Base-by-base conservation (phyloP, 108 stramenopile species). In the Discostella pseudostelligera region DNA sequence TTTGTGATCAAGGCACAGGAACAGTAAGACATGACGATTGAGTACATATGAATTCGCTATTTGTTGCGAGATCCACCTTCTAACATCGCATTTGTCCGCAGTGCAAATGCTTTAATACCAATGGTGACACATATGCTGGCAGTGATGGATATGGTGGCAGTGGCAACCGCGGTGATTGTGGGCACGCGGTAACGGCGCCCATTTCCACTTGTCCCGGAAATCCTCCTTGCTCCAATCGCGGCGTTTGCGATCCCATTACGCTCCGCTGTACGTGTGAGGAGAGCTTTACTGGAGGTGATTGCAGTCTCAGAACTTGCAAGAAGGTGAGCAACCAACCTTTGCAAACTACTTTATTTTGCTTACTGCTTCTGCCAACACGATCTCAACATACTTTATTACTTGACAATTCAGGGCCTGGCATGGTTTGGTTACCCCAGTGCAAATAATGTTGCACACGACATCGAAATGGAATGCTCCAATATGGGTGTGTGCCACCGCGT, bases 201-300 rank as follows among this genome's bases (percentile, higher is more conserved):
- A 63, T 74, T 14, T 51, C 48, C 8, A 67, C 69, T 16, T 81
- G 78, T 37, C 78, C 77, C 3, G 78, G 62, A 0, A 48, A 67
- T 46, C 64, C 75, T 1, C 56, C 62, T 21, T 89, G 88, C 58
- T 69, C 67, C 20, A 69, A 77, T 46, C 67, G 80, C 11, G 88
- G 88, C 2, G 46, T 59, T 28, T 89, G 88, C 48, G 77, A 78
- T 17, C 56, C 73, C 17, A 60, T 49, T 12, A 77, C 66, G 40
- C 85, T 83, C 58, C 37, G 69, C 19, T 94, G 93, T 66, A 50
- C 51, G 8, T 94, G 93, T 73, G 71, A 77, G 39, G 56, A 59
- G 22, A 89, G 83, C 3, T 90, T 81, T 77, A 72, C 56, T 12
- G 86, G 88, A 13, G 80, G 84, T 7, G 92, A 91, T 66, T 94